phyloP scores from a whole-genome alignment of 345 rosid genomes.

The Gossypium anomalum region DNA sequence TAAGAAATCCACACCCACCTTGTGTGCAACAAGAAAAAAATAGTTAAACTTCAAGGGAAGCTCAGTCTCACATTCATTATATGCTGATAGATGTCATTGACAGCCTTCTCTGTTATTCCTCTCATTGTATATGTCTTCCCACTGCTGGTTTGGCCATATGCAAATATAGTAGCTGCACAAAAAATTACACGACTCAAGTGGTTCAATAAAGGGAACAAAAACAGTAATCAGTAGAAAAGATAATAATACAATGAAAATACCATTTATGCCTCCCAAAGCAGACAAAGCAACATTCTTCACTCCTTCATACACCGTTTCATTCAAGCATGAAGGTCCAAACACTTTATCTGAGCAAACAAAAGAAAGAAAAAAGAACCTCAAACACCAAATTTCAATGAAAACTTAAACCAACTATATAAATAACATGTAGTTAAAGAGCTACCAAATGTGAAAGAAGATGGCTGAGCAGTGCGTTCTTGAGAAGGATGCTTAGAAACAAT shows the following conservation, averaged over 20 bases:
- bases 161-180: conserved; percentile 89
- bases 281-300: conserved; percentile 98
- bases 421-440: conserved; percentile 17
- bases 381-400: background rate
- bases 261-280: conserved; percentile 92
- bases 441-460: conserved; percentile 85
- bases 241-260: conserved; percentile 27
- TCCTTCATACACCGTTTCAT: conserved; percentile 90
- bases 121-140: conserved; percentile 98
- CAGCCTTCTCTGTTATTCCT: conserved; percentile 99
- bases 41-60: conserved; percentile 9
- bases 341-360: conserved; percentile 66
- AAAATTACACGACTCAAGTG: background rate
- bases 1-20: background rate
- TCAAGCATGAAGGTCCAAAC: conserved; percentile 68
- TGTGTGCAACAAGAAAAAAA: conserved; percentile 2
- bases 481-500: conserved; percentile 66
- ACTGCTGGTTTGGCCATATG: conserved; percentile 98
- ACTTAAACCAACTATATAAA: background rate
- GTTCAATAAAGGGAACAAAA: background rate
- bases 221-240: background rate
- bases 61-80: conserved; percentile 57
- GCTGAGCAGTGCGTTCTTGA: conserved; percentile 76
- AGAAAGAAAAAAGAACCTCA: conserved; percentile 9
- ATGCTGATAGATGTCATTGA: conserved; percentile 83